Evolutionary conservation across 148 eudicot species (phyloP), one percentile per base, ranked within the genome.

Genomic region (Diospyros kaki): DNA sequence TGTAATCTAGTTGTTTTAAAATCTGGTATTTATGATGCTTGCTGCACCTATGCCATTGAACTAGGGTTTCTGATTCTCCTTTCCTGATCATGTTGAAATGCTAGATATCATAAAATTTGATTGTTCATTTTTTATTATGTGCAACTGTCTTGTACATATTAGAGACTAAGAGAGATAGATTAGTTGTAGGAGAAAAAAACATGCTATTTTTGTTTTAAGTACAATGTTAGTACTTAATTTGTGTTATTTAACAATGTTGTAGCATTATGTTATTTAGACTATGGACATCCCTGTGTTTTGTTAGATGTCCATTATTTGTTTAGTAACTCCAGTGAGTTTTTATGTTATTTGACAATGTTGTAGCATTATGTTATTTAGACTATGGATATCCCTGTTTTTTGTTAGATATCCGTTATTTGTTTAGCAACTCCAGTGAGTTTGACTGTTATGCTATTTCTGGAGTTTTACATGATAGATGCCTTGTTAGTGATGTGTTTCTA

Each of bases 21-120:
- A 58, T 64, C 66, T 17, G 54, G 78, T 66, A 51, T 70, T 59
- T 41, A 64, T 63, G 63, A 41, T 55, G 61, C 78, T 58, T 64
- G 40, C 9, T 8, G 2, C 59, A 14, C 41, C 64, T 5, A 40
- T 12, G 44, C 44, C 38, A 50, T 68, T 52, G 41, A 8, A 50
- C 59, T 17, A 13, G 44, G 58, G 15, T 38, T 17, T 68, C 43
- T 10, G 43, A 39, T 39, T 28, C 28, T 12, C 13, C 12, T 68
- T 6, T 4, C 52, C 50, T 68, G 8, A 48, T 48, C 38, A 3
- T 14, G 3, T 58, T 58, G 58, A 58, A 58, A 41, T 64, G 68
- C 61, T 58, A 58, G 5, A 18, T 58, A 58, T 2, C 14, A 5
- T 68, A 56, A 68, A 50, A 68, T 39, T 17, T 68, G 56, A 9